Evolutionary conservation across 345 rosid genomes (phyloP), one percentile per base, ranked within the genome.

Genomic region (Euphorbia peplus): DNA sequence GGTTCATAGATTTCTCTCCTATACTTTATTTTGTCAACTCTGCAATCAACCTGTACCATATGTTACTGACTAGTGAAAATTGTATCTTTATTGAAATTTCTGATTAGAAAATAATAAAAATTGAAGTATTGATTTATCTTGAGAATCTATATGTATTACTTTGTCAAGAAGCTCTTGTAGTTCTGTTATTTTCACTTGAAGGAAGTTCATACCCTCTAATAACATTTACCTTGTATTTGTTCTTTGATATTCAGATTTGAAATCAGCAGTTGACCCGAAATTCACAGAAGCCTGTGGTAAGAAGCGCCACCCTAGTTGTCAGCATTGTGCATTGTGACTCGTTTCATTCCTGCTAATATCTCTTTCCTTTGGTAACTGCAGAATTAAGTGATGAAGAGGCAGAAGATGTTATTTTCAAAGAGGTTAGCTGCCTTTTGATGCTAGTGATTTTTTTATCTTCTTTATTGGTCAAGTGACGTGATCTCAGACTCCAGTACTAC

Each of bases 391-490:
- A 84, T 58, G 86, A 68, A 65, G 95, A 95, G 80, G 82, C 88
- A 64, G 96, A 95, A 81, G 99, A 95, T 82, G 88, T 88, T 78
- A 80, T 81, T 75, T 95, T 95, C 81, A 95, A 91, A 74, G 85
- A 87, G 93, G 97, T 95, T 62, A 15, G 79, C 66, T 41, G 24
- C 63, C 68, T 64, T 67, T 22, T 53, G 26, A 18, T 22, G 30
- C 52, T 19, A 69, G 50, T 12, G 21, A 7, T 37, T 50, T 48
- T 10, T 50, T 32, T 14, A 4, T 62, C 60, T 52, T 51, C 18
- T 14, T 48, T 22, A 30, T n/a, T n/a, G n/a, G n/a, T n/a, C n/a
- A n/a, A n/a, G n/a, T n/a, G n/a, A 54, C 13, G 30, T 54, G 13
- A 39, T 67, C 70, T 54, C 52, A 35, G 19, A 41, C 15, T 54